Base-by-base conservation (phyloP, 768 basidiomycete species). In the Leccinum barrowsii region DNA sequence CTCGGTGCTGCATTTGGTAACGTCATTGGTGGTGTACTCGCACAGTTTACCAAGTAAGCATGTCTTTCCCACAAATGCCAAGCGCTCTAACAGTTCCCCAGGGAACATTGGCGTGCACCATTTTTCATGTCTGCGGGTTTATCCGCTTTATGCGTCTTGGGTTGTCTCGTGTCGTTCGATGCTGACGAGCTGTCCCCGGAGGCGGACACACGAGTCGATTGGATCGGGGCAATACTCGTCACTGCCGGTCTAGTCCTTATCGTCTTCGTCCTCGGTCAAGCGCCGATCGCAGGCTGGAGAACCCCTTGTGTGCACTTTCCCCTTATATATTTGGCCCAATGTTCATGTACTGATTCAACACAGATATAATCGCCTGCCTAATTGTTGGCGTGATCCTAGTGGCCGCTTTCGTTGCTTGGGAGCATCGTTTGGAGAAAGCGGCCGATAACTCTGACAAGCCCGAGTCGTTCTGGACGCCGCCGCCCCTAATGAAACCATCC, bases 1-100 rank as follows among this genome's bases (percentile, higher is more conserved):
- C 67, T 94, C 5, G 94, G 94, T 0, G 88, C 80, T 0, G 87
- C 83, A 0, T 73, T 93, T 13, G 92, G 94, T 1, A 78, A 78
- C 30, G 73, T 85, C 0, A 58, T 92, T 1, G 92, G 92, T 17
- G 91, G 90, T 17, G 73, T 86, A 2, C 71, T 92, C 19, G 88
- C 86, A 0, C 81, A 91, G 65, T 74, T 78, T 7, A 73, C 73
- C 50, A 26, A 51, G 77, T 80, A 57, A 55, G 74, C 68, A 2
- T 17, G 2, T 8, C 37, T 7, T 30, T 24, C 49, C 15, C n/a
- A 15, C 30, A 1, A 46, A 2, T 1, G 5, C 26, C 11, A 7
- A 40, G 7, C 59, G 34, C 2, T 40, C 58, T 62, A 24, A 66
- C 11, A 7, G 34, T n/a, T 32, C 4, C 17, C 2, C n/a, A 74